phyloP scores from a whole-genome alignment of 257 asterid genomes.

The Primulina huaijiensis region DNA sequence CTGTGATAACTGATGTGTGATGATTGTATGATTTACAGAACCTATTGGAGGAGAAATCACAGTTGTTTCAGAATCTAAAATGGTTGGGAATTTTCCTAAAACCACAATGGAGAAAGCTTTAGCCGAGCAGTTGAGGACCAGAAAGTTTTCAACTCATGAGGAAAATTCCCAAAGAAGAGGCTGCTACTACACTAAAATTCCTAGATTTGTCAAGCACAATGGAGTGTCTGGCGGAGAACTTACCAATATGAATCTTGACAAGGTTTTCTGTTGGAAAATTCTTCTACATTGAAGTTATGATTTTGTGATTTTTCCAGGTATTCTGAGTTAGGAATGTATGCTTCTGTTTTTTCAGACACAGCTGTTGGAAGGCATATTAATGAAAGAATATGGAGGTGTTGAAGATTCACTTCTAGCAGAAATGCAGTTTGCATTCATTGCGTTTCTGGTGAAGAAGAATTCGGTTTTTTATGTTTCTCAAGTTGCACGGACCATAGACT shows the following conservation, averaged over 20 bases:
- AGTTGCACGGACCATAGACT: neutral
- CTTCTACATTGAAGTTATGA: neutral
- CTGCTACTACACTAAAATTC: slow-evolving; percentile 83
- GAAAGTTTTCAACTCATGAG: slow-evolving; percentile 46
- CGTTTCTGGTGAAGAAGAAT: slow-evolving; percentile 65
- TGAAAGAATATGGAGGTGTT: slow-evolving; percentile 60
- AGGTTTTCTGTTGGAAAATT: slow-evolving; percentile 41
- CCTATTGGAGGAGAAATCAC: slow-evolving; percentile 95
- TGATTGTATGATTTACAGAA: slow-evolving; percentile 41
- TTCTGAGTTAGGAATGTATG: slow-evolving; percentile 23
- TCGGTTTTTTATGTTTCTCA: slow-evolving; percentile 10
- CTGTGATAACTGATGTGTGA: slow-evolving; percentile 3
- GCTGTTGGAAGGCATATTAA: slow-evolving; percentile 65
- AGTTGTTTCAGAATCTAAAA: slow-evolving; percentile 64
- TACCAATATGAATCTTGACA: slow-evolving; percentile 87
- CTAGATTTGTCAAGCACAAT: slow-evolving; percentile 79
- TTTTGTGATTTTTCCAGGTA: neutral
- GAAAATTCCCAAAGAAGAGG: slow-evolving; percentile 51
- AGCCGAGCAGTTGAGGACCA: slow-evolving; percentile 61
- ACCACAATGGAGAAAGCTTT: slow-evolving; percentile 63
- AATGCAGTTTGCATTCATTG: slow-evolving; percentile 83
- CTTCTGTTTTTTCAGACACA: slow-evolving; percentile 50
- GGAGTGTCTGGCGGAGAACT: slow-evolving; percentile 68
- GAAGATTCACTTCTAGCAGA: slow-evolving; percentile 87
- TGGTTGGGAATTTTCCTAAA: slow-evolving; percentile 44